Base-by-base conservation (phyloP, 352 stramenopile genomes). In the Phytophthora tubulina region DNA sequence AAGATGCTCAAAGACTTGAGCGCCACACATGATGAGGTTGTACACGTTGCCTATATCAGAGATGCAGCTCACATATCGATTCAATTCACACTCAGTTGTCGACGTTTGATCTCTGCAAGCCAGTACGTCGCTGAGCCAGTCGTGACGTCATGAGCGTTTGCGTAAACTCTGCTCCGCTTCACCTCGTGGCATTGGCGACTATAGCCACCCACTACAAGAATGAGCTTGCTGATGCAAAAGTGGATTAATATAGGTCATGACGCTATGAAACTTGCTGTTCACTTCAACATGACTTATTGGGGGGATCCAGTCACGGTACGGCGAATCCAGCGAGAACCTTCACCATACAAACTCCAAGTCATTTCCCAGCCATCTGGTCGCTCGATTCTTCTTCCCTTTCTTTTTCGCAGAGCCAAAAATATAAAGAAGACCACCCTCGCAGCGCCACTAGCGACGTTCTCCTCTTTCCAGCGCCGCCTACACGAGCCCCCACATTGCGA, bases 371-470 rank as follows among this genome's bases (percentile, higher is more conserved):
- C 46, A 71, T 32, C 58, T 67, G 60, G 33, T 63, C 27, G 11
- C 27, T 31, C 30, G 45, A n/a, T 65, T 41, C 62, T 73, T 65
- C 45, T 66, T 73, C 61, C 71, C 59, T 71, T 78, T 75, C 61
- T 67, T 61, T 62, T 58, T 68, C 58, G 51, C 72, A 70, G 36
- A 79, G 35, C 48, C 52, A 72, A 63, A 63, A 67, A 59, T 67
- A 73, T 42, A 60, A 67, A 15, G 11, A 58, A 61, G 17, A n/a
- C 13, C 4, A 60, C 32, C 17, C 6, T 6, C 48, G n/a, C 39
- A 21, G 15, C 15, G 32, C 15, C 35, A 31, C 21, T 15, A 10
- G 13, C 15, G 21, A 52, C 7, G 31, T 73, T 67, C 65, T 41
- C 27, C 35, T 6, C 17, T 45, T 42, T 13, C 39, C 30, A 69